These are phyloP conservation scores for Eucalyptus tenuipes DNA, from an alignment of 345 rosid genomes.

Conservation along the genomic window DNA sequence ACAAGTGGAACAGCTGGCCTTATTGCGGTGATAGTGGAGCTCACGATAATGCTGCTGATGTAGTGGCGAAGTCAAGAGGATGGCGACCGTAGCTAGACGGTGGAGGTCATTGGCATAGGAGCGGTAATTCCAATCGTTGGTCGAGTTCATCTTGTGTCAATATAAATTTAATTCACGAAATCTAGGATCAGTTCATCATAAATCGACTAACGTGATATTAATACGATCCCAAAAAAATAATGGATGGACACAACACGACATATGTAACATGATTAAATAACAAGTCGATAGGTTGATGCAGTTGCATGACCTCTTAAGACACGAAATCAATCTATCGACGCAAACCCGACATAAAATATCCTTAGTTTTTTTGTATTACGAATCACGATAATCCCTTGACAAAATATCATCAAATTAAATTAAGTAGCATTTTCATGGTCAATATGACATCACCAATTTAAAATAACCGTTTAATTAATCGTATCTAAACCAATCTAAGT, in stretches of 20 bases:
- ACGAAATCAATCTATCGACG: fast-evolving
- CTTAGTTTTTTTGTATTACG: neutral
- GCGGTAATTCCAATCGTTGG: neutral
- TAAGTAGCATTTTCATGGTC: neutral
- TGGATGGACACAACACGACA: neutral
- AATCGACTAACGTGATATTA: neutral
- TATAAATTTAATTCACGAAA: neutral
- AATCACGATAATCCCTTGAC: neutral
- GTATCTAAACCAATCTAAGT: neutral
- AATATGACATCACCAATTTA: neutral
- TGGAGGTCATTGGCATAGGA: neutral
- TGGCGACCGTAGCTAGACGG: neutral
- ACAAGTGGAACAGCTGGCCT: neutral
- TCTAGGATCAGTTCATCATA: neutral
- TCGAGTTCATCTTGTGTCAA: neutral
- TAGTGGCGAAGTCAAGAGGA: neutral
- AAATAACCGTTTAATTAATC: neutral
- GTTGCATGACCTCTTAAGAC: neutral
- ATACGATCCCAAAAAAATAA: neutral
- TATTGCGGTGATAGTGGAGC: neutral
- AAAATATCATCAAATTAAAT: neutral
- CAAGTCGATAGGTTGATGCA: fast-evolving
- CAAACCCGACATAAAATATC: neutral
- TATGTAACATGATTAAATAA: neutral
- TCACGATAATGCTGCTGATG: neutral